Evolutionary conservation across 2,329 filamentous ascomycete genomes (phyloP), one percentile per base, ranked within the genome.

Genomic region (Xylaria hypoxylon): DNA sequence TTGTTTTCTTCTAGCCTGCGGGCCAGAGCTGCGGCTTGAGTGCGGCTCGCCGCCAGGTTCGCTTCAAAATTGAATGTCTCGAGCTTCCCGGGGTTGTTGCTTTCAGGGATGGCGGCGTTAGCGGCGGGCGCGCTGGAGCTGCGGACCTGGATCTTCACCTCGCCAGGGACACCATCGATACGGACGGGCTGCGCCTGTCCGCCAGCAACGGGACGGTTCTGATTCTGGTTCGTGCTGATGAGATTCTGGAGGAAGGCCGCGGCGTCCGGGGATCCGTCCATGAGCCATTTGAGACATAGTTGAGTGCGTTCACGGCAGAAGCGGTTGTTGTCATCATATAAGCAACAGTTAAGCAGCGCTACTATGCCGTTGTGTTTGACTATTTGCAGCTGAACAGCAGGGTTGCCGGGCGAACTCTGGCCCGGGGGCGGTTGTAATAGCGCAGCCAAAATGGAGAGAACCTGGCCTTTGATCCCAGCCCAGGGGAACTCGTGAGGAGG

Each of bases 241-340:
- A 93, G 84, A 57, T 90, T 87, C 61, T 89, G 85, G 59, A 94
- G 88, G 72, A 92, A 91, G 35, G 87, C 85, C 69, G 91, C 90
- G 17, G 92, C 92, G 63, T 90, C 90, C 35, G 90, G 86, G 67
- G 90, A 93, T 13, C 90, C 91, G 72, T 92, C 90, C 80, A 92
- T 87, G 5, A 92, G 83, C 86, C 89, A 96, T 76, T 95, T 94
- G n/a, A 96, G 85, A 71, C 92, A 94, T 77, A 97, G 90, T 56
- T 94, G 93, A 2, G 93, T 92, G 70, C 94, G 92, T 78, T 98
- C 95, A 74, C 95, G 93, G 69, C 97, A 94, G 76, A 95, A 97
- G 0, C 94, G 93, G 75, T 97, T 97, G 80, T 97, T 89, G 72
- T 95, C 93, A 76, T 98, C 95, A 76, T 96, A 96, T 35, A 90